A percentile compares a stretch with the other conserved stretches of the same genome.
These are phyloP conservation scores for Penicillium canariense DNA, from an alignment of 495 filamentous ascomycete species.

Conservation along the genomic window DNA sequence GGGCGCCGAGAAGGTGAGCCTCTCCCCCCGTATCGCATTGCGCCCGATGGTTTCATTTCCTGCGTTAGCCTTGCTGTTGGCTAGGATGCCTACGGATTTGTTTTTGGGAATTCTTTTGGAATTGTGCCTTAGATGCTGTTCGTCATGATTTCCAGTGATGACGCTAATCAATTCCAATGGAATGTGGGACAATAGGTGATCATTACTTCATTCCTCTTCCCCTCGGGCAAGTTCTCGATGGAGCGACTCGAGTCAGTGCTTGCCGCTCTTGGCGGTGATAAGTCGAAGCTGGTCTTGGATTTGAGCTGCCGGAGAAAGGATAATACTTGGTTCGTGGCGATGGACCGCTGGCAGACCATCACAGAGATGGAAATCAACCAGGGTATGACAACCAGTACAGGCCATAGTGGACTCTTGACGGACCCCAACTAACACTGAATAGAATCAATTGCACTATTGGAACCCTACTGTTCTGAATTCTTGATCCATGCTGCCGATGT, in stretches of 20 bases:
- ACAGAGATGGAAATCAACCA: constrained; percentile 91
- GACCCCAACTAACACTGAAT: constrained; percentile 1
- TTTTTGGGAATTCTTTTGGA: not conserved
- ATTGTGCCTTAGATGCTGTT: not conserved
- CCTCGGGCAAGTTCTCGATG: constrained; percentile 73
- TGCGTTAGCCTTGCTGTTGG: not conserved
- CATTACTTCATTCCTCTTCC: constrained; percentile 84
- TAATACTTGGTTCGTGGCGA: constrained; percentile 85
- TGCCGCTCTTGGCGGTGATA: constrained; percentile 65
- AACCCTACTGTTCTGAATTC: constrained; percentile 92
- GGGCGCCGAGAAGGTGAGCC: constrained; percentile 83
- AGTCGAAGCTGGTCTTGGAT: constrained; percentile 85
- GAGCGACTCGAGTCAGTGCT: constrained; percentile 70
- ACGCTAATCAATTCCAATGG: constrained; percentile 18
- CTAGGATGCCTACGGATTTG: not conserved
- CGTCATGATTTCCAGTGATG: constrained; percentile 9
- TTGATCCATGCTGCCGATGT: constrained; percentile 98
- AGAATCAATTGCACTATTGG: constrained; percentile 78
- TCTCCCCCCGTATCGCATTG: not conserved
- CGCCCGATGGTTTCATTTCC: not conserved
- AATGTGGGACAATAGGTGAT: constrained; percentile 66
- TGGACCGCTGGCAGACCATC: constrained; percentile 97
- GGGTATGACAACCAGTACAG: constrained; percentile 48
- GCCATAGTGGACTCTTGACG: not conserved
- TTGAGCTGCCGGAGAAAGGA: constrained; percentile 79